phyloP scores from a whole-genome alignment of 441 rosid genomes.

The Euphorbia celastroides region DNA sequence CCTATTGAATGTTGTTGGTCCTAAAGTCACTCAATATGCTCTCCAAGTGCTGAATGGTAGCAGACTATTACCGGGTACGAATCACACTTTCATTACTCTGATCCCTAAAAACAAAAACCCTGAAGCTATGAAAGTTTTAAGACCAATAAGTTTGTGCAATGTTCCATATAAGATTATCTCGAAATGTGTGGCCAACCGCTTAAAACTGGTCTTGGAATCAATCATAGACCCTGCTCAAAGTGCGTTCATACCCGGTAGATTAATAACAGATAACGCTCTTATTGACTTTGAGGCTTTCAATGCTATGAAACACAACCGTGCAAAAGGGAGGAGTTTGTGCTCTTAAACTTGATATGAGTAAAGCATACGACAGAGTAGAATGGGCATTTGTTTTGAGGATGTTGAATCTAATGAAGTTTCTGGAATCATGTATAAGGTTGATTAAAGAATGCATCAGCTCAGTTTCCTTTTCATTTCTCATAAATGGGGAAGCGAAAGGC shows the following conservation, averaged over 20 bases:
- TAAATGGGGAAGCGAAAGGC: neutral
- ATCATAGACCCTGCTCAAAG: neutral
- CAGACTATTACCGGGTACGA: neutral
- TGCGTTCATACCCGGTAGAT: neutral
- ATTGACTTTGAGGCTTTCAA: neutral
- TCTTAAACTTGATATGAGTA: neutral
- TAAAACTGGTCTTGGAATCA: neutral
- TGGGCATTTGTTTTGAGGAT: neutral
- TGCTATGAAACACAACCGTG: neutral
- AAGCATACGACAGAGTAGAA: neutral
- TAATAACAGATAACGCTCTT: neutral
- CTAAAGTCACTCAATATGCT: neutral
- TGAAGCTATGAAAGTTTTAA: neutral
- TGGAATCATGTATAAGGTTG: neutral
- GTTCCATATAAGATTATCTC: neutral
- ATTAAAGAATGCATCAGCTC: neutral
- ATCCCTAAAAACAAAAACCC: neutral
- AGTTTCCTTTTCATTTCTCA: neutral
- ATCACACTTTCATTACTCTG: neutral
- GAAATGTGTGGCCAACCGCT: neutral
- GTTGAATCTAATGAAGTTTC: neutral
- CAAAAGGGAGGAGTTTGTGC: neutral
- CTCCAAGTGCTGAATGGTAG: neutral
- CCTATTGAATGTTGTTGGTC: neutral
- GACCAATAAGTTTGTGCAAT: neutral